Percentiles rank a stretch among this genome's conserved stretches.
These are phyloP conservation scores for Coemansia sp. DNA, from an alignment of 192 early-diverging fungal genomes.

Conservation along the genomic window DNA sequence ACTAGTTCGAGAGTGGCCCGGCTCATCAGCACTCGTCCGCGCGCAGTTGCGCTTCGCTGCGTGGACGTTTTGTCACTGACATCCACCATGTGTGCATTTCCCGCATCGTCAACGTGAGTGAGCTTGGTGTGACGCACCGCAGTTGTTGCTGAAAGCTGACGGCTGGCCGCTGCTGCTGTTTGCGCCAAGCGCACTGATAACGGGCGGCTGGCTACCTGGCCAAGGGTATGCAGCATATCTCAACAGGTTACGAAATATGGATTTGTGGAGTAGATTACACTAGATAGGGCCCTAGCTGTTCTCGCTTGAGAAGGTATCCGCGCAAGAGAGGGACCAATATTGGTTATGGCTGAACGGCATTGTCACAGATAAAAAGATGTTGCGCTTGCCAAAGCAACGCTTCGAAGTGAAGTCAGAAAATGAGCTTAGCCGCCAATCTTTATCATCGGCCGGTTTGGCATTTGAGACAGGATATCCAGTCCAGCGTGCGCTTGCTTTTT, in stretches of 20 bases:
- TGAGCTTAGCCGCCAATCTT: constrained; percentile 87
- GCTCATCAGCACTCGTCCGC: constrained; percentile 67
- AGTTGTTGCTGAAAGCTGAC: background rate
- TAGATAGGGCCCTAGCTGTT: background rate
- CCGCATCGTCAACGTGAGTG: constrained; percentile 76
- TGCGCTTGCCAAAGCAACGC: too few relatives aligned
- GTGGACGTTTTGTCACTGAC: constrained; percentile 70
- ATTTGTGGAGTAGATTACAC: background rate
- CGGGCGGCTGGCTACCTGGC: background rate
- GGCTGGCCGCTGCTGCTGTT: background rate
- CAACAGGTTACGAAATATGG: background rate
- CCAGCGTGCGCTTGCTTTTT: constrained; percentile 96
- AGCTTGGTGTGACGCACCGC: constrained; percentile 27
- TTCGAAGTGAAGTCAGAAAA: too few relatives aligned
- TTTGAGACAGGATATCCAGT: constrained; percentile 73
- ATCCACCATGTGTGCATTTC: constrained; percentile 86
- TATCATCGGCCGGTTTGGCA: constrained; percentile 94
- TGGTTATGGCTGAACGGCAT: background rate
- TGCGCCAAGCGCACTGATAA: background rate
- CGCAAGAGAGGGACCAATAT: background rate
- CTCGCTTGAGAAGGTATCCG: background rate
- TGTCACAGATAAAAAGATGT: too few relatives aligned
- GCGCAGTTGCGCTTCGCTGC: constrained; percentile 69
- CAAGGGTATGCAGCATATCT: background rate
- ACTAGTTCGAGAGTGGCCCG: constrained; percentile 64